Conservation (phyloP, 179 eudicot species). For the Corrigiola litoralis region DNA sequence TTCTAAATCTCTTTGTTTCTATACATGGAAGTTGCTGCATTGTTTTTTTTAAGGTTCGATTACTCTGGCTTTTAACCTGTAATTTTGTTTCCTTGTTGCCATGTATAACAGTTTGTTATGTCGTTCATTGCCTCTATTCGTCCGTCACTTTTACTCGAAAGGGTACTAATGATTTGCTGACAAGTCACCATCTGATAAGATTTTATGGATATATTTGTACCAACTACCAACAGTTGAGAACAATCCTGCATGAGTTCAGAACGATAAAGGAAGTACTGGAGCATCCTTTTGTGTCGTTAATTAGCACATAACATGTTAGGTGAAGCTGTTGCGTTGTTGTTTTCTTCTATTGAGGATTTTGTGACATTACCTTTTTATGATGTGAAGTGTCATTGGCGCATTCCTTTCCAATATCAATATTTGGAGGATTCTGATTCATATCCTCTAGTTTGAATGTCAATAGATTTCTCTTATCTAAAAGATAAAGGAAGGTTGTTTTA, state of each 20-base stretch:
- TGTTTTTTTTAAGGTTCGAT: neutral
- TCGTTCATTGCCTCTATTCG: too few relatives aligned
- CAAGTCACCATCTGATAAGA: neutral
- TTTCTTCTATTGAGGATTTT: neutral
- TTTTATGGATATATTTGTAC: too few relatives aligned
- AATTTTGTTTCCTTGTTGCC: neutral
- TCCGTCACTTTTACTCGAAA: too few relatives aligned
- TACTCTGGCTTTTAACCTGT: neutral
- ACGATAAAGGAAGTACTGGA: too few relatives aligned
- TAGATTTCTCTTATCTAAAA: too few relatives aligned
- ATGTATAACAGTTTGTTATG: neutral
- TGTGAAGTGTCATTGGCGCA: neutral
- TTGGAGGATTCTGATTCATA: neutral
- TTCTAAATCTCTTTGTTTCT: neutral
- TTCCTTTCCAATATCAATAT: neutral
- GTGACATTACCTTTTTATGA: neutral
- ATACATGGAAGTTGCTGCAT: neutral
- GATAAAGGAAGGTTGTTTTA: too few relatives aligned
- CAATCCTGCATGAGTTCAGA: too few relatives aligned
- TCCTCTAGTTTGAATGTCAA: neutral
- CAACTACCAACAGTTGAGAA: too few relatives aligned
- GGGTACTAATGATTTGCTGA: too few relatives aligned
- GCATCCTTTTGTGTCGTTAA: too few relatives aligned
- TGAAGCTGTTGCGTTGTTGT: neutral
- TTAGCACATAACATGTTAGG: too few relatives aligned